These are phyloP conservation scores for Mrakia blollopis DNA, from an alignment of 768 basidiomycete genomes.

Conservation along the genomic window DNA sequence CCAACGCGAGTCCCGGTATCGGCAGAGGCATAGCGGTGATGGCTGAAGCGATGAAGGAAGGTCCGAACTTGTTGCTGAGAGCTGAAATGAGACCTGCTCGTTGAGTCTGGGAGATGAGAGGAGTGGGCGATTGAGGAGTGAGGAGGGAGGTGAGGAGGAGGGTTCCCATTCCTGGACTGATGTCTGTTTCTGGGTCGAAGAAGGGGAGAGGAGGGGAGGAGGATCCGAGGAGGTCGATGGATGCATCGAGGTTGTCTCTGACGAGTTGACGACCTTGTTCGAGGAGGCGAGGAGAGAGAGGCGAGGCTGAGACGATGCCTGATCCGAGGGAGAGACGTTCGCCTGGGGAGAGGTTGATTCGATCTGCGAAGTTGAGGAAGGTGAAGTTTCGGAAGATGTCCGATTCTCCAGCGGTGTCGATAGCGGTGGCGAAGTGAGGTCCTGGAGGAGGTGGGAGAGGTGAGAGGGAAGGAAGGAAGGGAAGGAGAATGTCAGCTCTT, in stretches of 20 bases:
- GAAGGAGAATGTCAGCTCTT: constrained; percentile 14
- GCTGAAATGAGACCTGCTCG: constrained; percentile 24
- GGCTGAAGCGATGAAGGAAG: constrained; percentile 37
- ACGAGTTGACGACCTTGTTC: constrained; percentile 35
- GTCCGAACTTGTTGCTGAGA: constrained; percentile 27
- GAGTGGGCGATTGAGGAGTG: constrained; percentile 35
- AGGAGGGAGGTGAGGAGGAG: constrained; percentile 36
- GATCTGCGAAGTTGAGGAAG: constrained; percentile 21
- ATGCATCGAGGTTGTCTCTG: constrained; percentile 27
- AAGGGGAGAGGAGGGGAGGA: constrained; percentile 14
- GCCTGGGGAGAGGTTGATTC: constrained; percentile 17
- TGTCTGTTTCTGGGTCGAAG: constrained; percentile 32
- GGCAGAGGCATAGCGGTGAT: constrained; percentile 39
- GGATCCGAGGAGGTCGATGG: constrained; percentile 30
- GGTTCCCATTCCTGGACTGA: constrained; percentile 34
- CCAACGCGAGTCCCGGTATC: constrained; percentile 39
- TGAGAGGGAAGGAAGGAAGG: constrained; percentile 14
- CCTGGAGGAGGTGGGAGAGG: background rate
- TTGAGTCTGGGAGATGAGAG: constrained; percentile 24
- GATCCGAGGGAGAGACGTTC: constrained; percentile 32
- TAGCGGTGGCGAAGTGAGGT: constrained; percentile 29
- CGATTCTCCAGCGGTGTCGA: constrained; percentile 20
- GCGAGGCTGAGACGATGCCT: constrained; percentile 19
- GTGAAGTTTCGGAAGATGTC: constrained; percentile 30
- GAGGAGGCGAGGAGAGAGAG: constrained; percentile 14